Evolutionary conservation across 345 rosid species (phyloP), one percentile per base, ranked within the genome.

Genomic region (Geranium rotundifolium): DNA sequence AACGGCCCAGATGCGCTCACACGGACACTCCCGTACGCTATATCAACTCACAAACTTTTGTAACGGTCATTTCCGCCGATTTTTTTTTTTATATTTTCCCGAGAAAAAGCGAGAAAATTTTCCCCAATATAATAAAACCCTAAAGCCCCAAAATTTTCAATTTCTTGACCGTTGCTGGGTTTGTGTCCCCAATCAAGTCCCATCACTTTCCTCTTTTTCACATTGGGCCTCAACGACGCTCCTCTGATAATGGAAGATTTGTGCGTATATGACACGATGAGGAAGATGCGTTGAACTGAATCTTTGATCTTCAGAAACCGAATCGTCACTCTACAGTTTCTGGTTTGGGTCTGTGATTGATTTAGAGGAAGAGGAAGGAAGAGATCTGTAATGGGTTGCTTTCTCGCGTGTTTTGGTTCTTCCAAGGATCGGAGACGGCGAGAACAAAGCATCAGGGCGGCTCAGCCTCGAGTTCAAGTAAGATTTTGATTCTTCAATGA

Each of bases 381-480:
- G 16, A 50, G 55, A 41, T 46, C 59, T 30, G 54, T 5, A 19
- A 93, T 93, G 99, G 86, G 88, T 67, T 93, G 97, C 81, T 90
- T 90, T 71, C 76, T 73, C 62, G 84, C 76, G 54, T 93, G 99
- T 70, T 93, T 90, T 69, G 95, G 99, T 75, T 77, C 95, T 8
- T 74, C 90, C 77, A 84, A 81, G 67, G 79, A 82, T 80, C 81
- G 77, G 70, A 82, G 74, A 59, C 84, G 82, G 4, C 75, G 64
- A 64, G 78, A 65, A 55, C 73, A 70, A 55, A 19, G 41, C 52
- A 77, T 69, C 54, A 79, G 19, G 27, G 14, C 14, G 52, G 52
- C 16, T 46, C 52, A 79, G 63, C 79, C 82, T 72, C 91, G 68
- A 19, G 65, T 57, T 41, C 82, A 76, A 27, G 95, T 92, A 71